Percentiles rank a stretch among this genome's conserved stretches.
These are phyloP conservation scores for Lentinula sp. DNA, from an alignment of 768 basidiomycete genomes.

Conservation along the genomic window DNA sequence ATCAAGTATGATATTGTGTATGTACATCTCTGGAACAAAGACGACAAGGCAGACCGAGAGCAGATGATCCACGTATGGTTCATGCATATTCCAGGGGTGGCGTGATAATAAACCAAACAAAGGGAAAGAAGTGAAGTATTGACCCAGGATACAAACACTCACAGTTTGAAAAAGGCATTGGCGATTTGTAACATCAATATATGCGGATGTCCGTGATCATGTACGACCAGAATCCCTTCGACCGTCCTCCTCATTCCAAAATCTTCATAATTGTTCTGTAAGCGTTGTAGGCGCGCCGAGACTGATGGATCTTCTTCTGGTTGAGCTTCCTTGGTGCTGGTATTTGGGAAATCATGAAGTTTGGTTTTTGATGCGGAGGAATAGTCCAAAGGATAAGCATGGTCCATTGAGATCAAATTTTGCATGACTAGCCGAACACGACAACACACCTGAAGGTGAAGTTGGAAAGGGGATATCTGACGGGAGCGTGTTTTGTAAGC, in stretches of 20 bases:
- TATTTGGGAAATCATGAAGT: constrained; percentile 6
- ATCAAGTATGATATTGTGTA: not conserved
- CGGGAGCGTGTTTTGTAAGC: not conserved
- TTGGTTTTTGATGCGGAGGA: constrained; percentile 7
- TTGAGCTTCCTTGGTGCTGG: constrained; percentile 91
- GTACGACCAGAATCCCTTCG: constrained; percentile 84
- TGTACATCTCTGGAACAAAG: not conserved
- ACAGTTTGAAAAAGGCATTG: constrained; percentile 99
- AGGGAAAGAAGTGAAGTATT: constrained; percentile 1
- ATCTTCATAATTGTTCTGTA: constrained; percentile 96
- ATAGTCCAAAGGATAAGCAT: not conserved
- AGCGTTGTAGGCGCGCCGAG: constrained; percentile 85
- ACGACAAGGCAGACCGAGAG: too few species aligned
- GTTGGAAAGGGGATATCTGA: constrained; percentile 80
- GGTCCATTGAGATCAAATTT: not conserved
- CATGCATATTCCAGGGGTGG: not conserved
- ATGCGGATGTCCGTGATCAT: constrained; percentile 96
- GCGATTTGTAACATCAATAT: constrained; percentile 98
- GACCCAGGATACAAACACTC: constrained; percentile 22
- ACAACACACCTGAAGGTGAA: constrained; percentile 77
- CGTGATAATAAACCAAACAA: not conserved
- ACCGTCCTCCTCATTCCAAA: constrained; percentile 96
- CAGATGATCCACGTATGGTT: not conserved
- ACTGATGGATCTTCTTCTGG: constrained; percentile 98
- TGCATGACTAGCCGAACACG: not conserved